Conservation (phyloP, 140 eudicot species). For the Senecio squalidus region DNA sequence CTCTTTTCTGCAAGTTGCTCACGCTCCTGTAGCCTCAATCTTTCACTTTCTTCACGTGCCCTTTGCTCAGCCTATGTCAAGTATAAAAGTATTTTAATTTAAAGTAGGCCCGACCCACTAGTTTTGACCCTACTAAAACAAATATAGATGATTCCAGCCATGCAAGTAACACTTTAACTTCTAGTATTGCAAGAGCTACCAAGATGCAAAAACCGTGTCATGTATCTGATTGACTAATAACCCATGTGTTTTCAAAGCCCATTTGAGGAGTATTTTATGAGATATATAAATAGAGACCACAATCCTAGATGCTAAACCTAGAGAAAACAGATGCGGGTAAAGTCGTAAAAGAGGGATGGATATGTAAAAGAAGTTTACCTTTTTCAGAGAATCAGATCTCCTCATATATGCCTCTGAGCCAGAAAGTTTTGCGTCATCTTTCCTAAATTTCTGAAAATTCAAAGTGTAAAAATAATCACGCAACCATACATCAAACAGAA, state of each 20-base stretch:
- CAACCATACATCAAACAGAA: conserved; percentile 2
- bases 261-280: background rate
- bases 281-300: too few species aligned
- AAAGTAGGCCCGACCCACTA: too few species aligned
- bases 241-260: background rate
- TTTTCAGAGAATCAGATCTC: conserved; percentile 82
- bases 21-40: conserved; percentile 87
- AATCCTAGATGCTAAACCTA: background rate
- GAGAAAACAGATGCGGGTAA: background rate
- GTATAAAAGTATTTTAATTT: background rate
- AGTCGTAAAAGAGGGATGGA: background rate
- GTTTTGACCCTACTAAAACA: too few species aligned
- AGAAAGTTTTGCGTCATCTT: conserved; percentile 84
- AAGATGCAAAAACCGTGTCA: too few species aligned
- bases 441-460: conserved; percentile 78
- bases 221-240: background rate
- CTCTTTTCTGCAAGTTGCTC: conserved; percentile 85
- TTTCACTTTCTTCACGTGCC: conserved; percentile 98
- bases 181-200: too few species aligned
- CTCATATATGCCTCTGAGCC: conserved; percentile 88
- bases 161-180: too few species aligned
- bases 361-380: conserved; percentile 37
- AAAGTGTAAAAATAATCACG: conserved; percentile 10
- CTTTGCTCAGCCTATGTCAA: conserved; percentile 78
- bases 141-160: too few species aligned